Evolutionary conservation across 2,329 filamentous ascomycete species (phyloP), one percentile per base, ranked within the genome.

Genomic region (Ophiostoma australiae): DNA sequence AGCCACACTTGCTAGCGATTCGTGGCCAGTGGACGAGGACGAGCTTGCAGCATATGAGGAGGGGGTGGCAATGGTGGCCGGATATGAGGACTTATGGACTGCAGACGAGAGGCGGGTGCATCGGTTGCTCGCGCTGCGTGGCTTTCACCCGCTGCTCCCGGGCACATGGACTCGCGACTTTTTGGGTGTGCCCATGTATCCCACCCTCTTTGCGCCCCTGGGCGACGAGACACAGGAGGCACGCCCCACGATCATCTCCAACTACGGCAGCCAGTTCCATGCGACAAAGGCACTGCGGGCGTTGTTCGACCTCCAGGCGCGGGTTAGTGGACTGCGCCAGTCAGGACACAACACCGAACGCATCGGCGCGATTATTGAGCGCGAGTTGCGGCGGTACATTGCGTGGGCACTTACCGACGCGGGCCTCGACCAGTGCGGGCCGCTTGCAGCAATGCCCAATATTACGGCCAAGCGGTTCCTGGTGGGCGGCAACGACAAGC

Each of bases 401-500:
- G 73, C 72, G 1, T 80, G 79, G 78, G 77, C 79, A 7, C 72
- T 76, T 35, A 71, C 75, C 33, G 79, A 80, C 70, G 76, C 74
- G 1, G 76, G 77, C 0, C 73, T 80, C 1, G 74, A 75, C 52
- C 70, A 69, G 10, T 74, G 70, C 58, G 69, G 35, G 23, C 74
- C 73, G 2, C 68, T 75, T 10, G 73, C 70, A 17, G 71, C 55
- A 17, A 74, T 75, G 73, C 72, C 97, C 70, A 76, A 76, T 67
- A 73, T 76, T 11, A 63, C 71, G n/a, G 74, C 73, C 17, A 73
- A 75, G 72, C 73, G 70, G 71, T 68, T 74, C 72, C 20, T 48
- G 20, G 69, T 67, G n/a, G 55, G 55, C 39, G 55, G 13, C 7
- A 41, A 41, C 39, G 41, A 65, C 55, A 58, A 58, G 44, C 48